phyloP scores from a whole-genome alignment of 345 rosid genomes.

The Pelargonium nanum region DNA sequence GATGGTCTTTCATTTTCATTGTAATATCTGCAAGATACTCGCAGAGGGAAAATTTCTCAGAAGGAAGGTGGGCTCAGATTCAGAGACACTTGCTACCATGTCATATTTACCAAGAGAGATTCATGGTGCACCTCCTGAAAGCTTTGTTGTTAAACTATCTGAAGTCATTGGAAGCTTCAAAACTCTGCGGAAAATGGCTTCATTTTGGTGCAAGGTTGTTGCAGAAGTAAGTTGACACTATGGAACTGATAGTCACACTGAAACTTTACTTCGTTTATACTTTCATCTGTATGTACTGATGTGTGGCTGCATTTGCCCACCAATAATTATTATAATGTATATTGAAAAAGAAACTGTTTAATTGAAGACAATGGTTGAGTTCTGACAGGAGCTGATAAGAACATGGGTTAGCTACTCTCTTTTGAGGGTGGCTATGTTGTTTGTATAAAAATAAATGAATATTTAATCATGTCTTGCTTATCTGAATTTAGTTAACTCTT shows the following conservation, averaged over 20 bases:
- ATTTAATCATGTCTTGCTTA: not conserved
- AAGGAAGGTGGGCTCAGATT: constrained; percentile 48
- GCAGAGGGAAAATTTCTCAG: constrained; percentile 75
- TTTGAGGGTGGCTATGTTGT: no score
- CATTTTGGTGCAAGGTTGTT: constrained; percentile 77
- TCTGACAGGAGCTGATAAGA: no score
- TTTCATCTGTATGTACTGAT: not conserved
- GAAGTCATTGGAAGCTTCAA: constrained; percentile 89
- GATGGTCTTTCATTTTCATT: constrained; percentile 48
- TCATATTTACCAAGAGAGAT: constrained; percentile 57
- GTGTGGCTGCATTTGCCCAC: not conserved
- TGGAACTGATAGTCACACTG: not conserved
- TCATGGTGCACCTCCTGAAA: constrained; percentile 73
- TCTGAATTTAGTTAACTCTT: not conserved
- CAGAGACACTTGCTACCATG: constrained; percentile 27
- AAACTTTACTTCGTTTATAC: constrained; percentile 4
- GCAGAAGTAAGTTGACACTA: constrained; percentile 84
- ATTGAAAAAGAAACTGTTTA: not conserved
- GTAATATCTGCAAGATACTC: constrained; percentile 65
- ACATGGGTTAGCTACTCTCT: no score
- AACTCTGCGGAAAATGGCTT: constrained; percentile 63
- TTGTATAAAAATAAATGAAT: no score
- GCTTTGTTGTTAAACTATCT: constrained; percentile 73
- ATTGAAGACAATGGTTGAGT: not conserved
- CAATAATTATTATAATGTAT: not conserved